Evolutionary conservation across 2,329 filamentous ascomycete genomes (phyloP).

Genomic region (Cordyceps cateniannulata): DNA sequence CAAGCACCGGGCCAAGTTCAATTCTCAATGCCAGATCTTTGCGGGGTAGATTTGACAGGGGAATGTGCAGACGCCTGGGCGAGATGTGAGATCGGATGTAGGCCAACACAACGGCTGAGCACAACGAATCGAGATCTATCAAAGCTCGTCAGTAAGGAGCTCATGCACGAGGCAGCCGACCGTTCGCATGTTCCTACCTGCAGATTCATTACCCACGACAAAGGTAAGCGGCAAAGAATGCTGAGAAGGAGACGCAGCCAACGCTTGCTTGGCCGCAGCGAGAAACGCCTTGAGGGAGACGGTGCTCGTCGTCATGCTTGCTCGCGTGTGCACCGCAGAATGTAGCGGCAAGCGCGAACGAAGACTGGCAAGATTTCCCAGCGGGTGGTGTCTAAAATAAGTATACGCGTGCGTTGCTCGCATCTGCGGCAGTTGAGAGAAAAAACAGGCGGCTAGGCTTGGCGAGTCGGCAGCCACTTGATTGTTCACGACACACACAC

Average conservation of each 20-base stretch:
- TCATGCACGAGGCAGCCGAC: background rate
- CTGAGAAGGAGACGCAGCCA: conserved; percentile 38
- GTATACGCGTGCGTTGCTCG: background rate
- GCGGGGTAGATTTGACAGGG: conserved; percentile 63
- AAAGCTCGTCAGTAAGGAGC: background rate
- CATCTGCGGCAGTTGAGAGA: background rate
- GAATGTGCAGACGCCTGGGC: conserved; percentile 56
- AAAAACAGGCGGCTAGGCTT: background rate
- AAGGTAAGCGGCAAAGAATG: conserved; percentile 47
- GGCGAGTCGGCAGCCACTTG: background rate
- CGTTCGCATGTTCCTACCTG: conserved; percentile 36
- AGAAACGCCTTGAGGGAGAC: conserved; percentile 45
- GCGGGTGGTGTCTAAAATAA: background rate
- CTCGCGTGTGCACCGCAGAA: background rate
- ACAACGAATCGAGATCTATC: conserved; percentile 73
- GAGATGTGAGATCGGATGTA: conserved; percentile 61
- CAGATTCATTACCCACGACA: conserved; percentile 63
- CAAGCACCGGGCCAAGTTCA: conserved; percentile 62
- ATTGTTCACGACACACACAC: background rate
- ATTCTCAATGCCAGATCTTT: conserved; percentile 65
- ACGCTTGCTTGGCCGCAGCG: conserved; percentile 39
- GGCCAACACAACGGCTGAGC: conserved; percentile 65
- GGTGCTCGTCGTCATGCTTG: conserved; percentile 24
- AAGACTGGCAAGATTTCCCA: background rate
- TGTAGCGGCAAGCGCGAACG: background rate